Conservation (phyloP, 805 yeast species). For the Wickerhamomyces queroliae region DNA sequence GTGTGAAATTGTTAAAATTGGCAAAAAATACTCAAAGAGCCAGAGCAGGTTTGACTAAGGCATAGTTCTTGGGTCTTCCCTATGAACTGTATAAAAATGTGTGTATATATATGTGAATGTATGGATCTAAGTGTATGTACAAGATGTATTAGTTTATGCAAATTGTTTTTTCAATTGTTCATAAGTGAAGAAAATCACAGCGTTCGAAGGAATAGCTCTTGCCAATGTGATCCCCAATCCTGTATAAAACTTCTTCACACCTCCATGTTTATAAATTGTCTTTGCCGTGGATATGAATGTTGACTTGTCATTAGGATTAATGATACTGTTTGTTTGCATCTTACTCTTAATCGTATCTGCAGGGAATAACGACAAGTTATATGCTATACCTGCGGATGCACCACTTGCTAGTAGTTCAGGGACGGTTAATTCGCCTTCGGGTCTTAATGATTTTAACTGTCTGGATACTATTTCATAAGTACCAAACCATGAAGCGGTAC, state of each 20-base stretch:
- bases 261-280: constrained; percentile 43
- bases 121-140: neutral
- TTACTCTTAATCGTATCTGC: constrained; percentile 87
- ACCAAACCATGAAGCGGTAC: constrained; percentile 94
- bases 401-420: constrained; percentile 68
- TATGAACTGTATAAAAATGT: neutral
- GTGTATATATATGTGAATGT: neutral
- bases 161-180: constrained; percentile 47
- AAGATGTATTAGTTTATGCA: constrained; percentile 1
- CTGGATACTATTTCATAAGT: constrained; percentile 59
- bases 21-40: constrained; percentile 18
- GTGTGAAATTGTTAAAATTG: constrained; percentile 47
- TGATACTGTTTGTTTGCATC: constrained; percentile 59
- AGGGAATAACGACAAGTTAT: constrained; percentile 78
- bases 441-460: constrained; percentile 29
- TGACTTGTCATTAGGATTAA: constrained; percentile 20
- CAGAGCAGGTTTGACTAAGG: neutral
- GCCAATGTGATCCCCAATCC: constrained; percentile 80
- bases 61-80: neutral
- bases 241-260: constrained; percentile 68
- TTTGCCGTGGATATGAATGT: constrained; percentile 33
- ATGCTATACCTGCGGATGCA: constrained; percentile 79
- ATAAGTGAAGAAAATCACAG: constrained; percentile 75
- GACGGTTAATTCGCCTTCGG: constrained; percentile 28
- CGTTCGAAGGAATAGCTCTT: constrained; percentile 88